Evolutionary conservation across 2,329 filamentous ascomycete species (phyloP), one percentile per base, ranked within the genome.

Genomic region (Fusarium ramigenum): DNA sequence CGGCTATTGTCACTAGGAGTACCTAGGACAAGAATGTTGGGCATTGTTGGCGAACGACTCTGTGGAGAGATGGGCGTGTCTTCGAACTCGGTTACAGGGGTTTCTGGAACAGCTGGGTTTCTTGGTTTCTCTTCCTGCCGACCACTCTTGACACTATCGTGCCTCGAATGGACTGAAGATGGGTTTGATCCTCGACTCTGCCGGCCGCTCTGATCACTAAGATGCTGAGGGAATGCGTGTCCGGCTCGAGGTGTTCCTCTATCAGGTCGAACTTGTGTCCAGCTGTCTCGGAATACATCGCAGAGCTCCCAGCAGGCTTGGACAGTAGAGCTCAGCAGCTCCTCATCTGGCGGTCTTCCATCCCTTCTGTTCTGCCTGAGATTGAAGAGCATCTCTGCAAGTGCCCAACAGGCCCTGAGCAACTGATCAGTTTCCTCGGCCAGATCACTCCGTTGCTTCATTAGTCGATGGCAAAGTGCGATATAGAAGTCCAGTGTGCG

Each of bases 281-380:
- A 97, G 23, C 94, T 94, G 83, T 96, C 93, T 53, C 94, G 89
- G 85, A 98, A 97, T 60, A 98, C 90, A 82, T 98, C 94, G 80
- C 94, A 97, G 10, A 98, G 88, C 75, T 97, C 95, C 94, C 94
- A 98, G 80, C 95, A 98, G 19, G 95, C 94, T 79, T 97, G 95
- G 1, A 97, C 93, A 2, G 95, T 94, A 2, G 94, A 96, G 9
- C 93, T 92, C 2, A 98, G 87, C 1, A 97, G 86, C 78, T 97
- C 95, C 78, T 96, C 94, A 73, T 97, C 94, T 1, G 93, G 87
- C 0, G 87, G 84, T 75, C 90, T 93, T 25, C 90, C 91, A 74
- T 96, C 93, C 39, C 92, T 88, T 72, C 89, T 91, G 80, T 92
- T 96, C 78, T 97, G 95, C 6, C 95, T 91, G 44, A 98, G 87